Evolutionary conservation across 208 protist genomes (phyloP), one percentile per base, ranked within the genome.

Genomic region (Porcisia deanei): DNA sequence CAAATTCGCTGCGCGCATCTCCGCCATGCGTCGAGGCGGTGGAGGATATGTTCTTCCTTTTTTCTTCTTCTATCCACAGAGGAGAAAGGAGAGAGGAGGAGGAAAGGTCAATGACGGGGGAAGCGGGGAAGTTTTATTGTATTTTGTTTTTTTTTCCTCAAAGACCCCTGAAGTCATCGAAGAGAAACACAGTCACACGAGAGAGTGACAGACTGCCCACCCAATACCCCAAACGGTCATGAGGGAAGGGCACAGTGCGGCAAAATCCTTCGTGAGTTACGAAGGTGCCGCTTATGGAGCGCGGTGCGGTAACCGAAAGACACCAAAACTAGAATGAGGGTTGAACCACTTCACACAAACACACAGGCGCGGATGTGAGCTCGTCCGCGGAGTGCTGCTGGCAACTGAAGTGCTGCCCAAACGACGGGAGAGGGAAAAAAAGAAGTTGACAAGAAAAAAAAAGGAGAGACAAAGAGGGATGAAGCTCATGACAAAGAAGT

Each of bases 1-100:
- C 30, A 96, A 71, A 20, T 89, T 75, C 0, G 89, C 80, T 25
- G 45, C 72, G 14, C 58, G 76, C 58, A 30, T 71, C 34, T 58
- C 61, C 34, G 30, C 43, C 43, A 57, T 67, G 63, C 55, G 6
- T 20, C 55, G 55, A 47, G 18, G 22, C 37, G 58, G 25, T 63
- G 30, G 63, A 8, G 10, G n/a, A 47, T 52, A 12, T 14, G 10
- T 52, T 12, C 10, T 14, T 52, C 47, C 10, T 14, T 52, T 14
- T 52, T 14, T 52, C 5, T 52, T 14, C 10, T 14, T 52, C 5
- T 30, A 30, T 30, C 30, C 30, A 30, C 30, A 30, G 30, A 30
- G 30, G 30, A 30, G 30, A 30, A 30, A 30, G 30, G 30, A 30
- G 30, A 30, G 30, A 30, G 30, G 30, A 30, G 30, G 30, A 30